Evolutionary conservation across 2,329 filamentous ascomycete genomes (phyloP).

Genomic region (Fusarium tanahbumbuense): DNA sequence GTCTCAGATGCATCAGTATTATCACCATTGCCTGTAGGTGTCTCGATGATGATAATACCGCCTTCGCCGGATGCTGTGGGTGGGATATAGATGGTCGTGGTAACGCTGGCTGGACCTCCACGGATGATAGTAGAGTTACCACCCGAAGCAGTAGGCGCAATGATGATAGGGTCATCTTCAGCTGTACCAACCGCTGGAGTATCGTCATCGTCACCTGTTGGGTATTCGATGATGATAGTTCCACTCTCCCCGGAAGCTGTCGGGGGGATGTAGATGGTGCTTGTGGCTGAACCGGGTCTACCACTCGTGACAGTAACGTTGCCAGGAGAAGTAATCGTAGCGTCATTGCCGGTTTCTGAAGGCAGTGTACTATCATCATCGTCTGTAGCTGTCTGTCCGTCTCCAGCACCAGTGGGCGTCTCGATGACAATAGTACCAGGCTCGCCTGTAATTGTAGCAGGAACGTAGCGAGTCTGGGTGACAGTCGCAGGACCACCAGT

Average conservation of each 20-base stretch:
- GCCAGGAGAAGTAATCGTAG: not conserved
- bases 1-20: not conserved
- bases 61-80: not conserved
- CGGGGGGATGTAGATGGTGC: constrained; percentile 1
- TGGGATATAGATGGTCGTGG: constrained; percentile 6
- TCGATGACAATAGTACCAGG: constrained; percentile 21
- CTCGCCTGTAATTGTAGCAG: not conserved
- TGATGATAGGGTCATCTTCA: not conserved
- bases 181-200: not conserved
- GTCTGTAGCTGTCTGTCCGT: not conserved
- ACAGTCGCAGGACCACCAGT: constrained; percentile 3
- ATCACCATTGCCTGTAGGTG: not conserved
- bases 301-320: constrained; percentile 19
- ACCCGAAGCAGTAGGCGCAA: not conserved
- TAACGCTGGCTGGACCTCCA: not conserved
- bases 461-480: constrained; percentile 12
- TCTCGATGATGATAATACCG: constrained; percentile 11
- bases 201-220: not conserved
- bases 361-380: not conserved
- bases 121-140: constrained; percentile 5
- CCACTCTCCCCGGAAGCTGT: not conserved
- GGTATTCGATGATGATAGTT: constrained; percentile 14
- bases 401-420: constrained; percentile 5
- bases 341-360: not conserved
- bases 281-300: not conserved